Conservation (phyloP, 495 filamentous ascomycete species). For the Sordaria brevicollis region DNA sequence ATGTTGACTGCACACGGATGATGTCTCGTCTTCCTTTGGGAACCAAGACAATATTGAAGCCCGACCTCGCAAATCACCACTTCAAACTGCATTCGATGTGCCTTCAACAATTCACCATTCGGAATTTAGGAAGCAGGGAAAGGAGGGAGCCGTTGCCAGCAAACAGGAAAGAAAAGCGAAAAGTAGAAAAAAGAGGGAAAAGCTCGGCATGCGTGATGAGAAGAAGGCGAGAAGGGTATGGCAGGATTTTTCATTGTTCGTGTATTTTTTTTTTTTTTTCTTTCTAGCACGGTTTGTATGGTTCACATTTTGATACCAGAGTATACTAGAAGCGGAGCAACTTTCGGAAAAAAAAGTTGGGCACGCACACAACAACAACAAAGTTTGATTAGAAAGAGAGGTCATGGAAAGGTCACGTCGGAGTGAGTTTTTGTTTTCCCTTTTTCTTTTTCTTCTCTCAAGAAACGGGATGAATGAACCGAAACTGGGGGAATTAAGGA, state of each 20-base stretch:
- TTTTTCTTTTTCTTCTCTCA: neutral
- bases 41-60: neutral
- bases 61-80: neutral
- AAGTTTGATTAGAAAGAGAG: neutral
- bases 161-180: neutral
- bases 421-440: neutral
- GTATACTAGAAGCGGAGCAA: neutral
- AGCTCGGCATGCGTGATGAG: neutral
- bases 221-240: neutral
- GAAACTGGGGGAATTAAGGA: neutral
- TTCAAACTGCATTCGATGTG: neutral
- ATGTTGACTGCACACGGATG: neutral
- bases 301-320: neutral
- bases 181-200: neutral
- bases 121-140: neutral
- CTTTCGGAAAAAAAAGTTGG: too few relatives aligned
- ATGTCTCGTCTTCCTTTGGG: neutral
- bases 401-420: neutral
- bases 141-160: neutral
- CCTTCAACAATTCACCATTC: neutral
- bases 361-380: too few relatives aligned
- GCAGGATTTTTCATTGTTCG: neutral
- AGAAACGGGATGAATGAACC: neutral
- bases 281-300: neutral
- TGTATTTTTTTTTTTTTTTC: neutral